These are phyloP conservation scores for Saccharata proteae DNA, from an alignment of 2,329 filamentous ascomycete genomes.

Conservation along the genomic window DNA sequence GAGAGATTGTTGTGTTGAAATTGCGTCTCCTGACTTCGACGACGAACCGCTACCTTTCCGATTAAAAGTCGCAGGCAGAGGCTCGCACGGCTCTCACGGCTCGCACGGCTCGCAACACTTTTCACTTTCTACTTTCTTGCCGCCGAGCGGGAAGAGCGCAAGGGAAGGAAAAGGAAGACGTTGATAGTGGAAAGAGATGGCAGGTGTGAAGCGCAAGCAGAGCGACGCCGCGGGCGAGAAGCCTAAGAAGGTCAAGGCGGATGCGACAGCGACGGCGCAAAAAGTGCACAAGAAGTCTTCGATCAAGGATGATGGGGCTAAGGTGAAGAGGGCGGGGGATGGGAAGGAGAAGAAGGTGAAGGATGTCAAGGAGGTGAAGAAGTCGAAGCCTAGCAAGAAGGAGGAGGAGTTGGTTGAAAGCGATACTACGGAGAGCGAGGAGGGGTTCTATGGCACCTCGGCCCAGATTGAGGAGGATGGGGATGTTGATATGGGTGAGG, in stretches of 20 bases:
- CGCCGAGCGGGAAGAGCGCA: no score
- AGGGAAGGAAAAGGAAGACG: no score
- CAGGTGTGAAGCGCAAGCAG: slow-evolving; percentile 28
- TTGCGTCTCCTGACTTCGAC: no score
- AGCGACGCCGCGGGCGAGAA: slow-evolving; percentile 19
- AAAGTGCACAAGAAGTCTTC: background rate
- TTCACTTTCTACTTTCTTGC: no score
- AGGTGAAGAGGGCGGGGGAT: slow-evolving; percentile 4
- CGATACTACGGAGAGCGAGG: slow-evolving; percentile 23
- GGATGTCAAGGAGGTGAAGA: no score
- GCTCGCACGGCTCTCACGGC: no score
- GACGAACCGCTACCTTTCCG: no score
- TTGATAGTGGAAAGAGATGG: slow-evolving; percentile 21
- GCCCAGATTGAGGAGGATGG: slow-evolving; percentile 15
- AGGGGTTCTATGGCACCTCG: slow-evolving; percentile 24
- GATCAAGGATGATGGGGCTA: background rate
- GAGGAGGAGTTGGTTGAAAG: slow-evolving; percentile 22
- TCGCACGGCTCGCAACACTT: no score
- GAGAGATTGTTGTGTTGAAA: no score
- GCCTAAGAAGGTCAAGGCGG: slow-evolving; percentile 27
- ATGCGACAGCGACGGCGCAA: slow-evolving; percentile 13
- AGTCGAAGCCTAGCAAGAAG: slow-evolving; percentile 17
- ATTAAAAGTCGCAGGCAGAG: no score
- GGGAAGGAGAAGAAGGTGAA: slow-evolving; percentile 23
- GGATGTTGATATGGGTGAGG: slow-evolving; percentile 7